A percentile compares a stretch with the other conserved stretches of the same genome.
phyloP scores from a whole-genome alignment of 352 stramenopile species.

The Pythium volutum region DNA sequence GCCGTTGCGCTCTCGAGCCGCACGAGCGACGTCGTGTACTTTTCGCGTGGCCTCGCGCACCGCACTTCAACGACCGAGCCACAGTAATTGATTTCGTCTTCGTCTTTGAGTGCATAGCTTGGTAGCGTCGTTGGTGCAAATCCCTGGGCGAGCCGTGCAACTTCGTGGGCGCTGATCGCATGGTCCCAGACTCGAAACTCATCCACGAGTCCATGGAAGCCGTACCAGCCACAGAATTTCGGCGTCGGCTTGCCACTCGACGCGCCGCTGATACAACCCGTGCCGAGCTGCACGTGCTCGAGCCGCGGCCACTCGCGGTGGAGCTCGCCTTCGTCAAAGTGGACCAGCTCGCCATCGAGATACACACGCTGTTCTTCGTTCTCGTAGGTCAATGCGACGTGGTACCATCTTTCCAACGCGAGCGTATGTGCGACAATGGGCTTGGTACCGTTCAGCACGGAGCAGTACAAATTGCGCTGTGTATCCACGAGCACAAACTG shows the following conservation, averaged over 20 bases:
- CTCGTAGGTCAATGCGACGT: constrained; percentile 54
- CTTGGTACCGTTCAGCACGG: constrained; percentile 32
- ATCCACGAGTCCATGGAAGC: constrained; percentile 13
- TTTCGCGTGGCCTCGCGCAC: constrained; percentile 14
- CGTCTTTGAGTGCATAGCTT: constrained; percentile 18
- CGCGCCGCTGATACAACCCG: constrained; percentile 48
- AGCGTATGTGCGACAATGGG: constrained; percentile 3
- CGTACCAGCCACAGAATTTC: constrained; percentile 6
- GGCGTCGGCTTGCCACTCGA: constrained; percentile 38
- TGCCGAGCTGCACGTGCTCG: constrained; percentile 37
- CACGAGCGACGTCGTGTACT: constrained; percentile 11
- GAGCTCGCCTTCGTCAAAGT: constrained; percentile 34
- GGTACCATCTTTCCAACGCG: constrained; percentile 48
- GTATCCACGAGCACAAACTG: constrained; percentile 40
- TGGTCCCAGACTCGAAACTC: constrained; percentile 6
- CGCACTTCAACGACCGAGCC: constrained; percentile 14
- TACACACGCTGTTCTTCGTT: constrained; percentile 43
- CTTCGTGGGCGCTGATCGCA: neutral
- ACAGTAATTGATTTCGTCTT: constrained; percentile 14
- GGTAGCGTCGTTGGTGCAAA: neutral
- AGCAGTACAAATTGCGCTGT: constrained; percentile 42
- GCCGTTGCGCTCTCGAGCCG: constrained; percentile 1
- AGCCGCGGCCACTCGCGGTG: constrained; percentile 38
- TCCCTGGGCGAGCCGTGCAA: neutral
- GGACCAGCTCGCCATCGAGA: constrained; percentile 50